Evolutionary conservation across 805 yeast species (phyloP).

Genomic region (Metschnikowia borealis): DNA sequence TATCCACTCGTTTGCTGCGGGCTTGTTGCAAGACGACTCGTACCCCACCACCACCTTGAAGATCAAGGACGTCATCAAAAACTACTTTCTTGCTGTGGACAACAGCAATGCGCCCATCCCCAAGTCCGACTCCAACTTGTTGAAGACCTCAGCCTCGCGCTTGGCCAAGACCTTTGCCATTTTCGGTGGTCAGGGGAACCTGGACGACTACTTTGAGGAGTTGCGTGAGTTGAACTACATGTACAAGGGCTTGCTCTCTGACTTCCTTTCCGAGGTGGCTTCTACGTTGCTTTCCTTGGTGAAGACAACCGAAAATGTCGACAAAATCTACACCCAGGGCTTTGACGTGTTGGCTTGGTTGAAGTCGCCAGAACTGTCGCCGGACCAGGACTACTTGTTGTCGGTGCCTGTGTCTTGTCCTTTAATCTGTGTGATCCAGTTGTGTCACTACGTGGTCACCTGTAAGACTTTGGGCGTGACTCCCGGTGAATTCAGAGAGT

Average conservation of each 20-base stretch:
- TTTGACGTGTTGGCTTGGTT: slow-evolving; percentile 88
- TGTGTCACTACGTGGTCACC: slow-evolving; percentile 87
- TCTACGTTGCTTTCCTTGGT: slow-evolving; percentile 63
- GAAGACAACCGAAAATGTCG: slow-evolving; percentile 68
- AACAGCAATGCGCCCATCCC: slow-evolving; percentile 25
- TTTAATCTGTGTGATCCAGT: slow-evolving; percentile 92
- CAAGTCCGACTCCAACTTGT: slow-evolving; percentile 42
- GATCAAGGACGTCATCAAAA: slow-evolving; percentile 68
- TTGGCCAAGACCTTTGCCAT: slow-evolving; percentile 72
- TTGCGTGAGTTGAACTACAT: slow-evolving; percentile 76
- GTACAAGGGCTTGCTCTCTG: slow-evolving; percentile 71
- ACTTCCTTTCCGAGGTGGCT: slow-evolving; percentile 68
- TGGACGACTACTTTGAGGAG: slow-evolving; percentile 97
- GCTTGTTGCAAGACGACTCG: slow-evolving; percentile 50
- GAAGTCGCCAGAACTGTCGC: slow-evolving; percentile 77
- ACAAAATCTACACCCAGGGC: slow-evolving; percentile 90
- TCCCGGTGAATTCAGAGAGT: slow-evolving; percentile 80
- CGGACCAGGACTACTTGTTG: slow-evolving; percentile 81
- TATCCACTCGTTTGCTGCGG: slow-evolving; percentile 84
- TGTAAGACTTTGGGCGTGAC: slow-evolving; percentile 78
- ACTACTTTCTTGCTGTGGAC: slow-evolving; percentile 55
- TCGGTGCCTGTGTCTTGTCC: slow-evolving; percentile 96
- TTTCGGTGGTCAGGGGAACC: slow-evolving; percentile 99
- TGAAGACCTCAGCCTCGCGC: slow-evolving; percentile 55
- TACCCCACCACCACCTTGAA: slow-evolving; percentile 67